phyloP scores from a whole-genome alignment of 805 yeast species.

The Schwanniomyces occidentalis region DNA sequence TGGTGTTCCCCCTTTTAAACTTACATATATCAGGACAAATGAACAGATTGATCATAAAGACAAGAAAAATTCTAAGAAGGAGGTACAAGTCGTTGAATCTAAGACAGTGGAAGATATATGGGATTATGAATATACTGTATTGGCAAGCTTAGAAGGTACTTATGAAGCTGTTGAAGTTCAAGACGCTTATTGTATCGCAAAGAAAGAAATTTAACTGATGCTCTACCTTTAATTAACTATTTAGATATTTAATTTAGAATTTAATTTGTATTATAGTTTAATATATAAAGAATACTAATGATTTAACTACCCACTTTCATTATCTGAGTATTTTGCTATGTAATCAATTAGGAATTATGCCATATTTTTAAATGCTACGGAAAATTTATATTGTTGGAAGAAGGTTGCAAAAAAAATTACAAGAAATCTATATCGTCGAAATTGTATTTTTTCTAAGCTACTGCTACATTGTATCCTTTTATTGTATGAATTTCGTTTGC shows the following conservation, averaged over 20 bases:
- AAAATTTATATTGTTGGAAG: too few species aligned
- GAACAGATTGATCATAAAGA: constrained; percentile 24
- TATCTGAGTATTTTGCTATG: too few species aligned
- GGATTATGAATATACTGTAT: constrained; percentile 65
- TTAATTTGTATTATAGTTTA: background rate
- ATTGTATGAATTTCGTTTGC: too few species aligned
- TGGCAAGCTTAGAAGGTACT: constrained; percentile 86
- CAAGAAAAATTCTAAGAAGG: constrained; percentile 23
- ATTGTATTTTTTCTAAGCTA: too few species aligned
- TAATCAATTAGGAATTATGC: too few species aligned
- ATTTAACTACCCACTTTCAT: too few species aligned
- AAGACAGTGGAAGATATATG: constrained; percentile 70
- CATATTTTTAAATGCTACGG: too few species aligned
- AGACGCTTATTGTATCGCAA: constrained; percentile 70
- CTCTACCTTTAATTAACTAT: too few species aligned
- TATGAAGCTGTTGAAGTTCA: constrained; percentile 90
- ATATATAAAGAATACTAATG: too few species aligned
- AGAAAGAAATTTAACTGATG: constrained; percentile 10
- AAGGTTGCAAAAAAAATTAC: too few species aligned
- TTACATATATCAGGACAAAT: constrained; percentile 79
- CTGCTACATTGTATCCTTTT: too few species aligned
- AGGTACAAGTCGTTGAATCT: constrained; percentile 43
- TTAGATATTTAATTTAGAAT: constrained; percentile 3
- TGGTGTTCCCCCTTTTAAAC: constrained; percentile 88
- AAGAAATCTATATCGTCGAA: too few species aligned